phyloP scores from a whole-genome alignment of 495 filamentous ascomycete species.

The Aspergillus sparsus region DNA sequence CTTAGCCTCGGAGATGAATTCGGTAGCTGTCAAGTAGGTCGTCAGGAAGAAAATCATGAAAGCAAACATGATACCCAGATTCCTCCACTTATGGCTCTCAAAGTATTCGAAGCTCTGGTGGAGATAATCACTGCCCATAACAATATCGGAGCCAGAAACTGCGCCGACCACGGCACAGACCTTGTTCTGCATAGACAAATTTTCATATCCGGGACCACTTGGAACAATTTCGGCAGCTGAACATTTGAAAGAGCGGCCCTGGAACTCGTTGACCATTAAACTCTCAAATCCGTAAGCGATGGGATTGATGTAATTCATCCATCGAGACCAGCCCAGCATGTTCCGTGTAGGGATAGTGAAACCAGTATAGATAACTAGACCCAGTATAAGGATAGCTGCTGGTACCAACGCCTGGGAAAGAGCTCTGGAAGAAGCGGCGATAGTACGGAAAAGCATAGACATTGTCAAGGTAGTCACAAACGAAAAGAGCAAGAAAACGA shows the following conservation, averaged over 20 bases:
- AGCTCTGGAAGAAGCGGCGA: slow-evolving; percentile 53
- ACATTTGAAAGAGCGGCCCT: slow-evolving; percentile 56
- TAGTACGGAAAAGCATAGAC: slow-evolving; percentile 57
- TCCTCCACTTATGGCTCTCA: slow-evolving; percentile 65
- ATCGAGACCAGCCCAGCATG: slow-evolving; percentile 57
- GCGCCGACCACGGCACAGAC: slow-evolving; percentile 60
- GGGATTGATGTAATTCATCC: slow-evolving; percentile 55
- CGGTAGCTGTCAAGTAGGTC: slow-evolving; percentile 46
- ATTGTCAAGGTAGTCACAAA: slow-evolving; percentile 61
- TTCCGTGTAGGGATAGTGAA: slow-evolving; percentile 53
- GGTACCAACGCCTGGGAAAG: slow-evolving; percentile 55
- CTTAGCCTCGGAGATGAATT: slow-evolving; percentile 50
- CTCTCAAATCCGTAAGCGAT: slow-evolving; percentile 54
- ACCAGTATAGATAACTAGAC: slow-evolving; percentile 54
- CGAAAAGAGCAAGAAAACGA: slow-evolving; percentile 60
- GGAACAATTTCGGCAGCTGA: slow-evolving; percentile 43
- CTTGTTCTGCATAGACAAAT: slow-evolving; percentile 23
- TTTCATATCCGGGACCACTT: slow-evolving; percentile 33
- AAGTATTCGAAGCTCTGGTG: slow-evolving; percentile 56
- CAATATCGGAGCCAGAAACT: slow-evolving; percentile 42
- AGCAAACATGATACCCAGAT: slow-evolving; percentile 66
- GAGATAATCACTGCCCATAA: slow-evolving; percentile 56
- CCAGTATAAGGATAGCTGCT: slow-evolving; percentile 54
- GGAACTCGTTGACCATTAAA: slow-evolving; percentile 62
- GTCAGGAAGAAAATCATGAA: slow-evolving; percentile 65